Conservation (phyloP, 139 green algal species). For the Volvox africanus region DNA sequence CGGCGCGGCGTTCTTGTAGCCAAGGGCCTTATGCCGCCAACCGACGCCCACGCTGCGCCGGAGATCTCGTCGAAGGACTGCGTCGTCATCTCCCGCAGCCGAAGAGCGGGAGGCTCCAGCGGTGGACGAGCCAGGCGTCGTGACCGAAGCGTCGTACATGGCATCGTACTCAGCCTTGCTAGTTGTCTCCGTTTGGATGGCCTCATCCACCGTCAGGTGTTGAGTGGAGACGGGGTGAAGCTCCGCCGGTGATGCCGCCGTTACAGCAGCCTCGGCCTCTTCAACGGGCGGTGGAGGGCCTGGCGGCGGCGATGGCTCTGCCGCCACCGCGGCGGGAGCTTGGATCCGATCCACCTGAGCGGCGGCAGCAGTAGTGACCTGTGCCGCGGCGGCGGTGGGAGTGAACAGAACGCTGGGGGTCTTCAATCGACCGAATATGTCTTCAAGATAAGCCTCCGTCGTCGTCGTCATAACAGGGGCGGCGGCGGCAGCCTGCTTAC, state of each 20-base stretch:
- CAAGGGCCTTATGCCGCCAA: conserved; percentile 30
- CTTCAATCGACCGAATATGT: conserved; percentile 35
- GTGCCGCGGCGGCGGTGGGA: not conserved
- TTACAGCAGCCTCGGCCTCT: not conserved
- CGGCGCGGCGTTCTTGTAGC: not conserved
- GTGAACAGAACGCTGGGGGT: conserved; percentile 15
- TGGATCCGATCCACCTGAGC: no score
- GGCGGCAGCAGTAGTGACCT: no score
- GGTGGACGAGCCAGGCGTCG: no score
- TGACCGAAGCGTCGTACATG: not conserved
- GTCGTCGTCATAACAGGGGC: no score
- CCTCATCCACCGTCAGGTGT: not conserved
- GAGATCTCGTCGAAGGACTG: not conserved
- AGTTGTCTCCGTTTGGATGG: not conserved
- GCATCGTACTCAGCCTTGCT: not conserved
- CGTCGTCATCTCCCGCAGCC: not conserved
- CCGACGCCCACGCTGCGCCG: conserved; percentile 27
- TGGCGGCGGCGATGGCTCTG: no score
- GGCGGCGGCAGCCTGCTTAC: no score
- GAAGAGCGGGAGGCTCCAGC: not conserved
- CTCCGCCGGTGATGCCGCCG: not conserved
- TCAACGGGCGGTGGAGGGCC: not conserved
- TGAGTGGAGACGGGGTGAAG: not conserved
- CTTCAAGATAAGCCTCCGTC: conserved; percentile 1
- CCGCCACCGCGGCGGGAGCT: no score